Evolutionary conservation across 306 rosid genomes (phyloP), one percentile per base, ranked within the genome.

Genomic region (Trifolium fragiferum): DNA sequence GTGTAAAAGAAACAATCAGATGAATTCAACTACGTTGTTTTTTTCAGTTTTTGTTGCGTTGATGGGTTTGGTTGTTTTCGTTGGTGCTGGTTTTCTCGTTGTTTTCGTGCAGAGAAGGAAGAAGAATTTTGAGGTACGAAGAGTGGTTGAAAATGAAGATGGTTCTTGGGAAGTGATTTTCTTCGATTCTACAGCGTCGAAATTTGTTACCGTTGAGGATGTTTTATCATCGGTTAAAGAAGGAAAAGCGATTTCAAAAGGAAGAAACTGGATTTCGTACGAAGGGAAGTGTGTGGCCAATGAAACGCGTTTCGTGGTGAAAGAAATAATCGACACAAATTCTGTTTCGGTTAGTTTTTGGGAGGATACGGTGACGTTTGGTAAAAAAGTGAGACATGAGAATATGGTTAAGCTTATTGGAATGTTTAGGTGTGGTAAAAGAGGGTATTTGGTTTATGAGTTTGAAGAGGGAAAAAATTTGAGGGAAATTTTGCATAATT

Each of bases 131-230:
- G 67, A 64, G 68, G 27, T 79, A 2, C 77, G 77, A 76, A 84
- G 77, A 71, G 87, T 21, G 16, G 63, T 90, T 71, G 93, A 89
- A 55, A 81, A 55, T 40, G 84, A 89, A 64, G 85, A 88, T 20
- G 95, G 92, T 37, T 77, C 76, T 0, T 95, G 97, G 98, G 90
- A 90, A 30, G 21, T 90, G 18, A 88, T 87, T 33, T 87, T 87
- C 61, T 92, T 90, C 4, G 87, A 87, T 2, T 15, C 72, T 0
- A 87, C 75, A 66, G 72, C 78, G 0, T 74, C 90, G 0, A 86
- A 78, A 46, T 46, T 54, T 47, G 64, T 90, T 1, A 84, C 73
- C 0, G 50, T 94, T 2, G 83, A 87, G 0, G 89, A 89, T n/a
- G 81, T 94, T 62, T 6, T 87, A 5, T 74, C 80, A 1, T 81